phyloP scores from a whole-genome alignment of 495 filamentous ascomycete genomes.

The Aspergillus affinis region DNA sequence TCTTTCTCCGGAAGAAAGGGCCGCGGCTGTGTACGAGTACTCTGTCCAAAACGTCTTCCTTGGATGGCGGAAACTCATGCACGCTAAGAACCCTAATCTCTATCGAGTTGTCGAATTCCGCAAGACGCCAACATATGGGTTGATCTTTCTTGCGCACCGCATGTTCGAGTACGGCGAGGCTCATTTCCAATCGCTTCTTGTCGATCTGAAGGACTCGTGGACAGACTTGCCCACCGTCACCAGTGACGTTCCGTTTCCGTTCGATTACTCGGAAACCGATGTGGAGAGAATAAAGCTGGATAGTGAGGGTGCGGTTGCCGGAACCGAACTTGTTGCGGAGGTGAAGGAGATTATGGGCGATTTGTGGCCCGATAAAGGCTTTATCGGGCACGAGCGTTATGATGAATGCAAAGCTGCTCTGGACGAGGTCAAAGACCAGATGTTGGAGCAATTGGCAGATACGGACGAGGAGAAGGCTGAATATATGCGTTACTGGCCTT shows the following conservation, averaged over 20 bases:
- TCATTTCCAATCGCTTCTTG: constrained; percentile 33
- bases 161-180: constrained; percentile 40
- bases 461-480: constrained; percentile 33
- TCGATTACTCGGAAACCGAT: constrained; percentile 31
- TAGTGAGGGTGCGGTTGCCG: constrained; percentile 31
- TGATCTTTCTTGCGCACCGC: constrained; percentile 36
- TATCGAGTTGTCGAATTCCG: constrained; percentile 30
- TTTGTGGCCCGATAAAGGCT: constrained; percentile 37
- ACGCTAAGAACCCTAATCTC: constrained; percentile 29
- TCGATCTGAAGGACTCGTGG: constrained; percentile 34
- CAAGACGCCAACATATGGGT: constrained; percentile 30
- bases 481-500: constrained; percentile 33
- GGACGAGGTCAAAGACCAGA: constrained; percentile 26
- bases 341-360: constrained; percentile 32
- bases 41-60: constrained; percentile 30
- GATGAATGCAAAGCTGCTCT: constrained; percentile 33
- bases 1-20: constrained; percentile 26
- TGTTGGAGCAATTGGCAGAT: constrained; percentile 32
- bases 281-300: constrained; percentile 29
- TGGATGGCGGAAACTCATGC: constrained; percentile 37
- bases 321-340: constrained; percentile 33
- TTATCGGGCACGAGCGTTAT: constrained; percentile 35
- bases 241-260: constrained; percentile 27
- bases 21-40: constrained; percentile 25
- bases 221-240: constrained; percentile 26